Base-by-base conservation (phyloP, 306 rosid genomes). In the Myrica gale region DNA sequence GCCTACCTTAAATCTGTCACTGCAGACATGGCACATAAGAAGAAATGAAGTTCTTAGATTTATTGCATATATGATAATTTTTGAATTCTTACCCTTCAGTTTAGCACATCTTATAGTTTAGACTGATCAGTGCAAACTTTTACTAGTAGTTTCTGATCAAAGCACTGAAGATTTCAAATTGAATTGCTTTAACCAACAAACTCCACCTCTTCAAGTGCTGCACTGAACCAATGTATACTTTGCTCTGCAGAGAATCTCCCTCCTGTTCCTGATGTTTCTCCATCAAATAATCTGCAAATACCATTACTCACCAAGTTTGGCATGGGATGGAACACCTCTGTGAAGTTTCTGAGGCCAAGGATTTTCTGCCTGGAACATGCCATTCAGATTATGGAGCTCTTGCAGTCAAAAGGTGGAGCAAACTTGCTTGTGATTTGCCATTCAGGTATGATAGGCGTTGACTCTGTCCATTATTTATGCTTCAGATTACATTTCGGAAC, bases 311-410 rank as follows among this genome's bases (percentile, higher is more conserved):
- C 67, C 76, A 76, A 81, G 68, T 78, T 69, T 69, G 87, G 75
- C 41, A 79, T 58, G n/a, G 77, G 69, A 68, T 88, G 96, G 97
- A 83, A 87, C 74, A 75, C 86, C 50, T 77, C 82, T 63, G 63
- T 82, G 74, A 89, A 87, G 69, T 84, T 87, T 86, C 80, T 88
- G 57, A 92, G 97, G 81, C 99, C 99, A 26, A 88, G 96, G 77
- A 89, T 93, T 75, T 95, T 95, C 89, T 95, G 99, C 85, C 81
- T 95, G 85, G 97, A 89, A 85, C 99, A 95, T 69, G 96, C 97
- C 71, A 83, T 89, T 79, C 91, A 89, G 81, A 76, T 87, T 80
- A 82, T 90, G 80, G 93, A 95, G 75, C 84, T 95, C 87, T 83
- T 95, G 91, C 91, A 76, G 84, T 32, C 84, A 76, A 92, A 85